Evolutionary conservation across 495 filamentous ascomycete genomes (phyloP).

Genomic region (Penicillium nucicola): DNA sequence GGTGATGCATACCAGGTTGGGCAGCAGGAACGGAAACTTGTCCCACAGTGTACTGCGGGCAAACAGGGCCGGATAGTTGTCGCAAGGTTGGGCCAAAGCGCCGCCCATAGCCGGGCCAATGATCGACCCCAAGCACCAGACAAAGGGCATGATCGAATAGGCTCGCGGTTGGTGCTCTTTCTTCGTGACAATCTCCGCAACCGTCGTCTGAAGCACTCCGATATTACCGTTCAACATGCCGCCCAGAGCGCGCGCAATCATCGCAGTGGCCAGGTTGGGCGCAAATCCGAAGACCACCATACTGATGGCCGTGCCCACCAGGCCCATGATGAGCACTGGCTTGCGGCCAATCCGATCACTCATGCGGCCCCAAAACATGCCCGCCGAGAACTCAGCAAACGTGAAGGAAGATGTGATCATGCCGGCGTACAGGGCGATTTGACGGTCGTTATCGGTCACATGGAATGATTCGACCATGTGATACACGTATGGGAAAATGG

Average conservation of each 20-base stretch:
- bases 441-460: slow-evolving; percentile 70
- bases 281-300: slow-evolving; percentile 94
- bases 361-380: slow-evolving; percentile 87
- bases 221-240: slow-evolving; percentile 95
- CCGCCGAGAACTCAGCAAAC: slow-evolving; percentile 88
- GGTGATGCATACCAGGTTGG: slow-evolving; percentile 84
- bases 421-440: slow-evolving; percentile 89
- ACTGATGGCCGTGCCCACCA: slow-evolving; percentile 87
- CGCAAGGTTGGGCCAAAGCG: slow-evolving; percentile 79
- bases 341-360: slow-evolving; percentile 93
- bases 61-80: slow-evolving; percentile 77
- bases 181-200: slow-evolving; percentile 85
- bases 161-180: slow-evolving; percentile 91
- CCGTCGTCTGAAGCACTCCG: slow-evolving; percentile 91
- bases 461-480: slow-evolving; percentile 94
- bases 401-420: slow-evolving; percentile 97
- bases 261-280: slow-evolving; percentile 74
- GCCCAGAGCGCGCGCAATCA: slow-evolving; percentile 84
- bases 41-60: slow-evolving; percentile 73
- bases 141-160: slow-evolving; percentile 95
- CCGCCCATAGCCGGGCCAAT: slow-evolving; percentile 90
- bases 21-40: slow-evolving; percentile 83
- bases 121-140: slow-evolving; percentile 94
- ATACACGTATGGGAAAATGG: slow-evolving; percentile 98
- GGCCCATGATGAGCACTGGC: slow-evolving; percentile 81